Base-by-base conservation (phyloP, 169 alveolate species). In the Pseudocohnilembus persalinus region DNA sequence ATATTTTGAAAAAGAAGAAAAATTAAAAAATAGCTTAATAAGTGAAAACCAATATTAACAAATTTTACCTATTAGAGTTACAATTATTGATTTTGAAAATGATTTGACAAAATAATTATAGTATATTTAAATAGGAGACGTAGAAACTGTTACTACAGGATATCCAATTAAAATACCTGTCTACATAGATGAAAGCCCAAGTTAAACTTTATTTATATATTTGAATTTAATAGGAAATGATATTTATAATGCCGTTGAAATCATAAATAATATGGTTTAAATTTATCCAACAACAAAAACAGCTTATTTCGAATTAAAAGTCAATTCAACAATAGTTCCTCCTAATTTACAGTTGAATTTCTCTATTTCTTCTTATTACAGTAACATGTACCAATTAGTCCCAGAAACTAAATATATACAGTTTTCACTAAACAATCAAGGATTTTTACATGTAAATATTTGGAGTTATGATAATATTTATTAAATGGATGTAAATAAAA, bases 101-200 rank as follows among this genome's bases (percentile, higher is more conserved):
- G n/a, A n/a, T n/a, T n/a, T n/a, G n/a, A n/a, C n/a, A n/a, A n/a
- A n/a, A n/a, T n/a, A n/a, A n/a, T n/a, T n/a, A n/a, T n/a, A n/a
- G n/a, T n/a, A n/a, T n/a, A n/a, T n/a, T n/a, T n/a, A n/a, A n/a
- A n/a, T n/a, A n/a, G n/a, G n/a, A n/a, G n/a, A 77, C 33, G 74
- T 77, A 6, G 82, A 77, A 27, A 68, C 63, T 32, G 82, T 31
- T 28, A 77, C 82, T 0, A 77, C 82, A 1, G 82, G 82, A 0
- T 77, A 77, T 33, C 82, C 82, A 15, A 77, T 77, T 0, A 34
- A 28, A 0, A 24, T 77, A 0, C 82, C 82, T 1, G 82, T 77
- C 0, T 11, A 15, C 15, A 72, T 77, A 0, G 30, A 64, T 27
- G 29, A 77, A 20, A 64, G 73, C 1, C 82, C 82, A 0, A 31